These are phyloP conservation scores for Allium fistulosum DNA, from an alignment of 106 monocot genomes.

Conservation along the genomic window DNA sequence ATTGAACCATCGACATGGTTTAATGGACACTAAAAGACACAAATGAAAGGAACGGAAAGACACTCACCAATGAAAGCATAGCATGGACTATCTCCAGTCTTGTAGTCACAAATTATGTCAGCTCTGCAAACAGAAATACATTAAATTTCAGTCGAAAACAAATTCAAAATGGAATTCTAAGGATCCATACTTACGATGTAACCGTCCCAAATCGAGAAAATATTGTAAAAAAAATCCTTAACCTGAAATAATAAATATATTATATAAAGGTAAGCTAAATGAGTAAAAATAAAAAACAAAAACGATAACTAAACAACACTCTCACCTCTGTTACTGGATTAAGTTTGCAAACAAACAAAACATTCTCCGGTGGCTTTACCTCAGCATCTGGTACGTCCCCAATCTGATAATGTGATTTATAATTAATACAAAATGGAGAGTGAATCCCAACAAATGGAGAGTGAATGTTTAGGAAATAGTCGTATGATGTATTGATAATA, in stretches of 20 bases:
- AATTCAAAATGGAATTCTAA: too few relatives aligned
- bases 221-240: slow-evolving; percentile 89
- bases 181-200: slow-evolving; percentile 55
- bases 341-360: slow-evolving; percentile 98
- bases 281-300: not conserved
- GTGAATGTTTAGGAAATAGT: too few relatives aligned
- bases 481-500: too few relatives aligned
- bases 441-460: not conserved
- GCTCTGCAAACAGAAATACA: slow-evolving; percentile 49
- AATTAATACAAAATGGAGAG: not conserved
- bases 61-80: slow-evolving; percentile 94
- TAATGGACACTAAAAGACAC: too few relatives aligned
- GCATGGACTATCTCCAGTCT: slow-evolving; percentile 98
- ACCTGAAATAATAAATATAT: slow-evolving; percentile 36
- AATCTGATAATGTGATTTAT: slow-evolving; percentile 33
- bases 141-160: too few relatives aligned
- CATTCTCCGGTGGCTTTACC: slow-evolving; percentile 89
- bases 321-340: slow-evolving; percentile 93
- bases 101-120: slow-evolving; percentile 96
- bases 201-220: slow-evolving; percentile 98
- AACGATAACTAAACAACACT: slow-evolving; percentile 1
- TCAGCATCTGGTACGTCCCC: slow-evolving; percentile 99
- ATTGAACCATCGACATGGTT: too few relatives aligned
- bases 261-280: not conserved
- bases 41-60: not conserved